Evolutionary conservation across 2,329 filamentous ascomycete species (phyloP), one percentile per base, ranked within the genome.

Genomic region (Claviceps humidiphila): DNA sequence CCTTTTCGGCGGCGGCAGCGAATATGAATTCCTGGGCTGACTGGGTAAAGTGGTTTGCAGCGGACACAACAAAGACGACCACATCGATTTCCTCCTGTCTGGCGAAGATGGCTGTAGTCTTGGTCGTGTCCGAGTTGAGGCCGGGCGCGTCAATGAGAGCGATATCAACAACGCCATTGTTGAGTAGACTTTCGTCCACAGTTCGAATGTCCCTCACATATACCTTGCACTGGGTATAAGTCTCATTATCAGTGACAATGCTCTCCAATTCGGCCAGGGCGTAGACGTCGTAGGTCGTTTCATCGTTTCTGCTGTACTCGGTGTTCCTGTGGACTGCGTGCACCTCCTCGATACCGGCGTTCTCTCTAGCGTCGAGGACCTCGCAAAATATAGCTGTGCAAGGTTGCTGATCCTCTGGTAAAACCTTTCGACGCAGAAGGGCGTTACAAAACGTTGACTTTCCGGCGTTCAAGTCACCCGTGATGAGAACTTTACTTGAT

Each of bases 361-460:
- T 98, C 65, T 96, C 89, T 58, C 88, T 81, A 5, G 87, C 86
- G 68, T 98, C 90, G 53, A 98, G 70, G 2, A 98, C 93, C 66
- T 98, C 93, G 66, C 93, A 98, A 70, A 98, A 98, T 53, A 98
- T 95, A 68, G 89, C 93, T 2, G 93, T 98, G 68, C 93, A 98
- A 1, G 93, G 93, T 64, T 97, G 93, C 67, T 98, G 91, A 61
- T 98, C 93, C 68, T 97, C 93, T 0, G 93, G 93, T 4, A 98
- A 71, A 30, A 98, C 80, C 68, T 97, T 97, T 56, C 90, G 82
- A 55, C 93, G 84, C 42, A 98, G 71, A 2, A 98, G 74, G n/a
- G 93, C 93, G 68, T 98, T 98, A 72, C 93, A 98, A 62, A 98
- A 98, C 1, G 93, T 98, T 4, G 93, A 98, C 66, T 98, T 98